Conservation (phyloP, 805 yeast genomes). For the Cyberlindnera maritima region DNA sequence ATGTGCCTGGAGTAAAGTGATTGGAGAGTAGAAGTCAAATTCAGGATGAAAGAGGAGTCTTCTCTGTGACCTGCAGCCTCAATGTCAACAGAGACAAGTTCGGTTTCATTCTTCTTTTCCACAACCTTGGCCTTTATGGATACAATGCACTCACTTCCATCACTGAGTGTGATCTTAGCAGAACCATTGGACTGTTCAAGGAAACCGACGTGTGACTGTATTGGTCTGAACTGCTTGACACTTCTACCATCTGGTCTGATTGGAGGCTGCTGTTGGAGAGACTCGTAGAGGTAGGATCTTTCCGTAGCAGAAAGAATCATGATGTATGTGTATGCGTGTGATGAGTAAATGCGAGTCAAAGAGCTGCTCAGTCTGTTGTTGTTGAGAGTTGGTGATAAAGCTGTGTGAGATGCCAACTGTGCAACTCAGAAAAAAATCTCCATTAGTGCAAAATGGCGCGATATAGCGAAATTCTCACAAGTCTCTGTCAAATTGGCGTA, state of each 20-base stretch:
- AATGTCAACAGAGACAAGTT: conserved; percentile 69
- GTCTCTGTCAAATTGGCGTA: conserved; percentile 7
- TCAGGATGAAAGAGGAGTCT: conserved; percentile 65
- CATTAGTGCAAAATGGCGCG: conserved; percentile 2
- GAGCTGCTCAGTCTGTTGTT: too few species aligned
- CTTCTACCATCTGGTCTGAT: conserved; percentile 85
- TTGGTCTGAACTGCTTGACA: conserved; percentile 74
- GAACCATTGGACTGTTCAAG: conserved; percentile 91
- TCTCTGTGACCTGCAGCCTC: conserved; percentile 81
- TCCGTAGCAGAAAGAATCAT: conserved; percentile 79
- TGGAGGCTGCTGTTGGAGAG: conserved; percentile 56
- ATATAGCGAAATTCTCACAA: not conserved
- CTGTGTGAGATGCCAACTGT: not conserved
- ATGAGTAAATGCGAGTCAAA: too few species aligned
- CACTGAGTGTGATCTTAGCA: conserved; percentile 78
- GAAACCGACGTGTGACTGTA: conserved; percentile 78
- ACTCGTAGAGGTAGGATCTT: conserved; percentile 70
- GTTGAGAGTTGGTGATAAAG: not conserved
- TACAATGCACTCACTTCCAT: conserved; percentile 91
- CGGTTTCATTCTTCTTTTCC: conserved; percentile 38
- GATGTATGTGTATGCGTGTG: not conserved
- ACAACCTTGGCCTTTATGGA: conserved; percentile 88
- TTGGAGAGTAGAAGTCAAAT: conserved; percentile 60
- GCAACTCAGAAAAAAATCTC: not conserved
- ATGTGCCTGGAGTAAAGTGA: conserved; percentile 51